These are phyloP conservation scores for Salvia sclarea DNA, from an alignment of 305 asterid species.

Conservation along the genomic window DNA sequence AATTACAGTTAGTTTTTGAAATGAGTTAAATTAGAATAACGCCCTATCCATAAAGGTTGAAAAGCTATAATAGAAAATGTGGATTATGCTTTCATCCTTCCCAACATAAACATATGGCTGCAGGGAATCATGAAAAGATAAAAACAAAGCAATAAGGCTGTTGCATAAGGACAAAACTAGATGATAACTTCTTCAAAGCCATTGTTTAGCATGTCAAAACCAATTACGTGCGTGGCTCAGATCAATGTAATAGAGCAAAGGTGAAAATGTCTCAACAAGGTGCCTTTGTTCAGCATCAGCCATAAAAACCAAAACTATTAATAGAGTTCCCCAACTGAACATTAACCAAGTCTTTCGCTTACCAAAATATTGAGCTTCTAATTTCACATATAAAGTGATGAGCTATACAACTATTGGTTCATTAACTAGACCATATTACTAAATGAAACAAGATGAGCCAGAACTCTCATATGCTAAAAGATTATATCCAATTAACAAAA, in stretches of 20 bases:
- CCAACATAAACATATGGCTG: background rate
- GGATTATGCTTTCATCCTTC: too few species aligned
- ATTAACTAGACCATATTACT: background rate
- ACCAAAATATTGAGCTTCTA: background rate
- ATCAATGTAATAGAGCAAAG: slow-evolving; percentile 7
- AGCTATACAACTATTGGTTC: background rate
- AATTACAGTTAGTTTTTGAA: background rate
- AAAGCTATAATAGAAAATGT: background rate
- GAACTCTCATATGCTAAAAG: background rate
- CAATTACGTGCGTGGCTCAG: background rate
- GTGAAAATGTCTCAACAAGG: too few species aligned
- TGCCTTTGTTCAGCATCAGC: background rate
- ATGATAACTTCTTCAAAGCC: background rate
- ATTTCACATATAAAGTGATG: background rate
- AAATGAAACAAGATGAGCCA: background rate
- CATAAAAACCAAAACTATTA: background rate
- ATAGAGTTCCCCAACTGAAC: slow-evolving; percentile 13
- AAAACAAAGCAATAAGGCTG: background rate
- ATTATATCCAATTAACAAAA: background rate
- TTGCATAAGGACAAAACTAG: background rate
- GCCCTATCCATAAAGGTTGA: background rate
- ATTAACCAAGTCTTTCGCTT: slow-evolving; percentile 14
- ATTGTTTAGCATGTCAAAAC: slow-evolving; percentile 14
- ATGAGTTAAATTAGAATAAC: slow-evolving; percentile 5
- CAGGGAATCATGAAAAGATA: slow-evolving; percentile 4